Evolutionary conservation across 228 moss, liverwort and hornwort species (phyloP).

Genomic region (Sphagnum fallax): DNA sequence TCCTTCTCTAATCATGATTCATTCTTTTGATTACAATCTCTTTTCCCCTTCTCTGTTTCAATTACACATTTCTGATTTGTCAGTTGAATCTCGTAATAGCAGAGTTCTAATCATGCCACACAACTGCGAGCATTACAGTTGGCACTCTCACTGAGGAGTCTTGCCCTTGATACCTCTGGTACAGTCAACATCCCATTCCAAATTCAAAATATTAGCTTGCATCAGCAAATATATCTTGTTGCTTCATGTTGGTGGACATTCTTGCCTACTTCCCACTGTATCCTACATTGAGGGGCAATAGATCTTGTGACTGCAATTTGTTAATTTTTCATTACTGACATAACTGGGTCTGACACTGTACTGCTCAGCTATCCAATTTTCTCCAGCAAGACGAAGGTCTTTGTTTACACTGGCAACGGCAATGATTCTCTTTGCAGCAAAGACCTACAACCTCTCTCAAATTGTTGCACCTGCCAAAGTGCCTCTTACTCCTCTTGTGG

Average conservation of each 20-base stretch:
- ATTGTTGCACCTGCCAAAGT: constrained; percentile 74
- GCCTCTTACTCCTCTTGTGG: constrained; percentile 66
- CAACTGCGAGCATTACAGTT: constrained; percentile 83
- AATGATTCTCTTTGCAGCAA: constrained; percentile 90
- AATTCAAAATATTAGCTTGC: background rate
- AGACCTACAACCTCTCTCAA: constrained; percentile 74
- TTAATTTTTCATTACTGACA: too few species aligned
- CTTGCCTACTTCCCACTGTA: too few species aligned
- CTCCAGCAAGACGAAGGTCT: constrained; percentile 83
- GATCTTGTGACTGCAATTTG: too few species aligned
- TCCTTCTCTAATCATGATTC: background rate
- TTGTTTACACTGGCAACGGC: constrained; percentile 82
- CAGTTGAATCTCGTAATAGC: constrained; percentile 2
- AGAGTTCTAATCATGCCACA: constrained; percentile 69
- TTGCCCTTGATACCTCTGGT: constrained; percentile 65
- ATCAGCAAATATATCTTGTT: too few species aligned
- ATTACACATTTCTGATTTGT: background rate
- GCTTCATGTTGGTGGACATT: too few species aligned
- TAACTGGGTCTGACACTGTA: too few species aligned
- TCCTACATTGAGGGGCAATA: too few species aligned
- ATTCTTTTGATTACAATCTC: background rate
- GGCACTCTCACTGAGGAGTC: constrained; percentile 72
- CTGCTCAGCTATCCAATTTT: constrained; percentile 40
- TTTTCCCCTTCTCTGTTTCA: background rate
- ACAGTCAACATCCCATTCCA: constrained; percentile 3